phyloP scores from a whole-genome alignment of 2,329 filamentous ascomycete species.

The Cladosporium halotolerans region DNA sequence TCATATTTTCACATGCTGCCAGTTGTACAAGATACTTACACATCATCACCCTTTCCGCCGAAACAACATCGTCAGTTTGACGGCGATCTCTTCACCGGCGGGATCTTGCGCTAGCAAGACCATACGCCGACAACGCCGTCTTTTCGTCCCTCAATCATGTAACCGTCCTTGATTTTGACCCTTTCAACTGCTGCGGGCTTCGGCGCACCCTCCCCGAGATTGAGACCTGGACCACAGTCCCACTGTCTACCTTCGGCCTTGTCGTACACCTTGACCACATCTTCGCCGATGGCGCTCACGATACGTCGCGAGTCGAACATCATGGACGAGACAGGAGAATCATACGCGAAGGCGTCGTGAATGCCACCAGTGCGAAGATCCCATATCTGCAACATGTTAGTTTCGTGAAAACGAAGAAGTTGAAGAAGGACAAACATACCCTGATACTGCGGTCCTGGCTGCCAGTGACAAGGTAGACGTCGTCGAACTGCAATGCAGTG shows the following conservation, averaged over 20 bases:
- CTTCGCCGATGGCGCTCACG: constrained; percentile 81
- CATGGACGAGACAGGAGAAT: constrained; percentile 87
- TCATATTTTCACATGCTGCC: constrained; percentile 9
- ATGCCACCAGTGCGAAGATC: constrained; percentile 94
- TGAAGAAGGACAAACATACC: constrained; percentile 52
- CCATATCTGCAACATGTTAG: constrained; percentile 68
- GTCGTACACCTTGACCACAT: constrained; percentile 96
- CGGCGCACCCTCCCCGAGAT: constrained; percentile 54
- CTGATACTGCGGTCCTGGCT: constrained; percentile 88
- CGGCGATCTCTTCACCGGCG: neutral
- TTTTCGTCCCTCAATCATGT: constrained; percentile 80
- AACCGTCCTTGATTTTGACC: constrained; percentile 88
- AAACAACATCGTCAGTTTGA: neutral
- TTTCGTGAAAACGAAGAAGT: neutral
- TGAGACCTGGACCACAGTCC: constrained; percentile 80
- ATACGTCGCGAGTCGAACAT: constrained; percentile 93
- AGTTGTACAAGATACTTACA: constrained; percentile 1
- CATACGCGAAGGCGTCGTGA: constrained; percentile 92
- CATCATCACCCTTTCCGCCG: neutral
- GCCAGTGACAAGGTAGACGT: constrained; percentile 88
- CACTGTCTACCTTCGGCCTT: constrained; percentile 93
- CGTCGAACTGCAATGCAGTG: constrained; percentile 91
- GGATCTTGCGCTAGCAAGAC: constrained; percentile 53
- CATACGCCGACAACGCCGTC: constrained; percentile 88
- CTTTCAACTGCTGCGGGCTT: constrained; percentile 57